phyloP scores from a whole-genome alignment of 2,329 filamentous ascomycete genomes.

The Fusarium lyarnte region DNA sequence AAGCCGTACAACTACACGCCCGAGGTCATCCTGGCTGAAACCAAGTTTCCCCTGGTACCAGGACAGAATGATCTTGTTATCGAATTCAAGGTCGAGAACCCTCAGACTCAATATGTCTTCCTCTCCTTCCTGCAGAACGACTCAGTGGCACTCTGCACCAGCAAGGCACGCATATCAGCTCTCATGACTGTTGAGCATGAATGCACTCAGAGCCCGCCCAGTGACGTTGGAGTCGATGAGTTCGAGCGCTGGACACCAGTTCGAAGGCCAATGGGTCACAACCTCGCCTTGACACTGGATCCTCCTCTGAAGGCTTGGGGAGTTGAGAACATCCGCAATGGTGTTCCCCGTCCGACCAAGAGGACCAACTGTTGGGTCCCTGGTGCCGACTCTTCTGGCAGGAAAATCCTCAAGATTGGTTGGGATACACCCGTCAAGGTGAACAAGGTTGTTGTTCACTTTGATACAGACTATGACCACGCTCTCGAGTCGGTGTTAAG shows the following conservation, averaged over 20 bases:
- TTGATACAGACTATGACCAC: constrained; percentile 16
- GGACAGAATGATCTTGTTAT: constrained; percentile 6
- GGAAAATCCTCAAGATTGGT: background rate
- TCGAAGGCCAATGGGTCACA: background rate
- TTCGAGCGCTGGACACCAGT: constrained; percentile 19
- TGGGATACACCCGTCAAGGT: background rate
- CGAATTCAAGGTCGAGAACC: background rate
- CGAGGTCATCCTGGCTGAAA: constrained; percentile 1
- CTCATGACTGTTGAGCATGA: constrained; percentile 19
- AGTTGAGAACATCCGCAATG: background rate
- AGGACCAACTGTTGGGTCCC: constrained; percentile 17
- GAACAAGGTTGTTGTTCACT: background rate
- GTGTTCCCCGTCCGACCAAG: background rate
- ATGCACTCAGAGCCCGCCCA: background rate
- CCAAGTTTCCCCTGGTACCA: background rate
- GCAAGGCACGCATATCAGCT: constrained; percentile 1
- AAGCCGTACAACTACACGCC: constrained; percentile 17
- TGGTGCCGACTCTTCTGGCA: accelerated
- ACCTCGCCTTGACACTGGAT: background rate
- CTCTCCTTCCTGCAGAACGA: constrained; percentile 6
- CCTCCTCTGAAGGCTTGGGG: background rate
- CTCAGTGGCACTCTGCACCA: constrained; percentile 5
- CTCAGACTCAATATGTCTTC: constrained; percentile 16
- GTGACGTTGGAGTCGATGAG: constrained; percentile 1
- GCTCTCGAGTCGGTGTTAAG: constrained; percentile 7